Percentiles rank a stretch among this genome's conserved stretches.
Conservation (phyloP, 164 flowering plant genomes). For the Taxillus chinensis region DNA sequence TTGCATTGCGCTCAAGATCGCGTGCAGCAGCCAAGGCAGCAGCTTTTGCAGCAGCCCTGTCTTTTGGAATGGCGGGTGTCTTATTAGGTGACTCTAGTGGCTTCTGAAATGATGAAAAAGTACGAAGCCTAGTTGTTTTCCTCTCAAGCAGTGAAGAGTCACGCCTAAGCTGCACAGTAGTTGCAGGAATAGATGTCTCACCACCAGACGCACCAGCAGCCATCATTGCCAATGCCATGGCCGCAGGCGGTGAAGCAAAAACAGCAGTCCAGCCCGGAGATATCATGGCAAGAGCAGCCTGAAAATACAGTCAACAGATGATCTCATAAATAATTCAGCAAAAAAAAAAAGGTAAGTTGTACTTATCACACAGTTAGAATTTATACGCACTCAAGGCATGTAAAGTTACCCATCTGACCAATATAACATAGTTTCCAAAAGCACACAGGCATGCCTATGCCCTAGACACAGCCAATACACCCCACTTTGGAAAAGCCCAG, state of each 20-base stretch:
- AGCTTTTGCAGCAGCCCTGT: conserved; percentile 95
- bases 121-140: conserved; percentile 59
- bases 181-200: conserved; percentile 54
- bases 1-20: conserved; percentile 95
- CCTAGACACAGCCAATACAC: too few species aligned
- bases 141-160: conserved; percentile 81
- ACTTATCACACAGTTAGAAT: too few species aligned
- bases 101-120: conserved; percentile 91
- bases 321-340: too few species aligned
- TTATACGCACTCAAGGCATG: too few species aligned
- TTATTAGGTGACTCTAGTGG: conserved; percentile 49
- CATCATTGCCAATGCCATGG: conserved; percentile 98
- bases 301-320: conserved; percentile 9
- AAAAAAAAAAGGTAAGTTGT: too few species aligned
- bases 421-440: too few species aligned
- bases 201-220: conserved; percentile 99
- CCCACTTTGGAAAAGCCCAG: too few species aligned
- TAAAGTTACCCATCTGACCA: too few species aligned
- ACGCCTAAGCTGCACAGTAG: conserved; percentile 56
- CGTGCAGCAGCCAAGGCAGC: conserved; percentile 99
- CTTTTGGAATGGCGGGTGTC: conserved; percentile 55
- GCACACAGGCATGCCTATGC: too few species aligned
- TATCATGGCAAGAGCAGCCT: conserved; percentile 97
- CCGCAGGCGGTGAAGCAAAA: conserved; percentile 99
- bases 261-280: conserved; percentile 99